These are phyloP conservation scores for Prunus yedoensis DNA, from an alignment of 331 rosid species.

Conservation along the genomic window DNA sequence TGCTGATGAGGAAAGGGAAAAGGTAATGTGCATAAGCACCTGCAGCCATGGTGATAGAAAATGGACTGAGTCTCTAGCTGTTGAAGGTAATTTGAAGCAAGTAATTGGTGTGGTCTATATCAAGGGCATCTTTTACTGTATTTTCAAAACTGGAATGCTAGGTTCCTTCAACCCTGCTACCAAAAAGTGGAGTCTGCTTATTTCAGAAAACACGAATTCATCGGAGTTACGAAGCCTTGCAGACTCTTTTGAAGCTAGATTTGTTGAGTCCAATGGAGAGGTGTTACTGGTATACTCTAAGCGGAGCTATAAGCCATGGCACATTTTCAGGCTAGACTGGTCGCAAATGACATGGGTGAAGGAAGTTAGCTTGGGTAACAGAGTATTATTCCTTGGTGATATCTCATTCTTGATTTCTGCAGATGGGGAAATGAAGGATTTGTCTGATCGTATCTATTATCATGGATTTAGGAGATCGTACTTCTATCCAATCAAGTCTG, in stretches of 20 bases:
- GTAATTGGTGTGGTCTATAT: not conserved
- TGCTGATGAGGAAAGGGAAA: not conserved
- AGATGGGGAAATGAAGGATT: not conserved
- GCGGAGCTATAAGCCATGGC: conserved; percentile 7
- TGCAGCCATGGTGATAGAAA: not conserved
- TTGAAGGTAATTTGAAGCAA: not conserved
- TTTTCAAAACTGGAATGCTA: conserved; percentile 6
- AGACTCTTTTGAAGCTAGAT: not conserved
- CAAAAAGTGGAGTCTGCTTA: not conserved
- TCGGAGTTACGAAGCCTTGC: not conserved
- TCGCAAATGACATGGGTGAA: conserved; percentile 10
- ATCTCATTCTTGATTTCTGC: not conserved
- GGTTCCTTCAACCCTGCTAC: not conserved
- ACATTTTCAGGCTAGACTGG: conserved; percentile 13
- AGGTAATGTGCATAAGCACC: not conserved
- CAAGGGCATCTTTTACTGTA: not conserved
- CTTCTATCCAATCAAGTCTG: not conserved
- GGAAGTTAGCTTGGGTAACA: conserved; percentile 6
- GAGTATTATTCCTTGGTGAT: conserved; percentile 10
- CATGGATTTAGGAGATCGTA: not conserved
- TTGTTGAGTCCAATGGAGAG: conserved; percentile 10
- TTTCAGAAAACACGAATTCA: not conserved
- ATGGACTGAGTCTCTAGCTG: not conserved
- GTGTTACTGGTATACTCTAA: not conserved
- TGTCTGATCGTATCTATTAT: conserved; percentile 2